These are phyloP conservation scores for Collariella sp. DNA, from an alignment of 495 filamentous ascomycete genomes.

Conservation along the genomic window DNA sequence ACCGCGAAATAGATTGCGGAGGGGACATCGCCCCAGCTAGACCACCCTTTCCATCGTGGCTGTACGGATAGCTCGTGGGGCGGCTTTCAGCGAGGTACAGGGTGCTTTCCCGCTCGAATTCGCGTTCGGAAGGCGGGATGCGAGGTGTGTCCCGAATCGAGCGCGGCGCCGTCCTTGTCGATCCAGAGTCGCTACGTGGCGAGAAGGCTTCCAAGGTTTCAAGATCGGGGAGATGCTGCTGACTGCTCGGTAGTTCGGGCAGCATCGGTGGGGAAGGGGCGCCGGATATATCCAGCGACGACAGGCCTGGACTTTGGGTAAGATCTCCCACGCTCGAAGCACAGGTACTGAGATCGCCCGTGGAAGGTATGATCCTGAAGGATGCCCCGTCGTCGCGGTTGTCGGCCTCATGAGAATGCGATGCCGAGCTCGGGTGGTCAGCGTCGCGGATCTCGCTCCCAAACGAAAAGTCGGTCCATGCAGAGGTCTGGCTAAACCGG, in stretches of 20 bases:
- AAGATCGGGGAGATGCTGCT: slow-evolving; percentile 32
- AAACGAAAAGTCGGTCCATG: slow-evolving; percentile 51
- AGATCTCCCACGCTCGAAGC: slow-evolving; percentile 18
- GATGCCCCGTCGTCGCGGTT: slow-evolving; percentile 9
- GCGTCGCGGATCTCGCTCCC: slow-evolving; percentile 37
- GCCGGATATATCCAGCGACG: slow-evolving; percentile 19
- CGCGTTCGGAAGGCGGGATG: slow-evolving; percentile 12
- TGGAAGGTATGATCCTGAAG: slow-evolving; percentile 11
- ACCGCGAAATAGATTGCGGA: slow-evolving; percentile 28
- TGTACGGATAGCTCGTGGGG: slow-evolving; percentile 34
- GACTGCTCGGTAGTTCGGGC: slow-evolving; percentile 13
- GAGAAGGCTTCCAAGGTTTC: slow-evolving; percentile 31
- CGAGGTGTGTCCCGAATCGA: slow-evolving; percentile 33
- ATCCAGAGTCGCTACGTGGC: slow-evolving; percentile 12
- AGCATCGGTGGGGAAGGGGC: slow-evolving; percentile 18
- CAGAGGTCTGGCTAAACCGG: slow-evolving; percentile 42
- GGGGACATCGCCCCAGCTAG: slow-evolving; percentile 22
- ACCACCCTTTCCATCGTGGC: slow-evolving; percentile 29
- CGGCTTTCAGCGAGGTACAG: slow-evolving; percentile 36
- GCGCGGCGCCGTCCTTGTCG: slow-evolving; percentile 19
- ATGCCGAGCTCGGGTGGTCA: slow-evolving; percentile 12
- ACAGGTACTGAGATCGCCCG: slow-evolving; percentile 14
- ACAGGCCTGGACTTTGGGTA: slow-evolving; percentile 18
- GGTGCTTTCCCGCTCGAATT: slow-evolving; percentile 21
- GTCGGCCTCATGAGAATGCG: slow-evolving; percentile 18